Percentiles rank a stretch among this genome's conserved stretches.
Evolutionary conservation across 2,329 filamentous ascomycete species (phyloP).

Genomic region (Cladosporium sp.): DNA sequence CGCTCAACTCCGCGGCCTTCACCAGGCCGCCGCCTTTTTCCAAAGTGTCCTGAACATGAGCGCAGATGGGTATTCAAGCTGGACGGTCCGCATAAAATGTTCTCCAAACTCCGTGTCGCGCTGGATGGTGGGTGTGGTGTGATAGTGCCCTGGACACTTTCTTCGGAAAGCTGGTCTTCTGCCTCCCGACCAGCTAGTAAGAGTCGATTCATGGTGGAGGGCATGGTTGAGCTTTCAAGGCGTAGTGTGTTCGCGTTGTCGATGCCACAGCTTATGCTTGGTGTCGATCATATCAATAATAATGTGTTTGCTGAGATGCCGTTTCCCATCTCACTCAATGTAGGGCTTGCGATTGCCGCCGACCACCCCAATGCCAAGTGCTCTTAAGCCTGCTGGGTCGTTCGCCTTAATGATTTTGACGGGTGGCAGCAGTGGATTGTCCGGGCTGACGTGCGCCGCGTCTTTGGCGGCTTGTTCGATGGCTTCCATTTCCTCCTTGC

Average conservation of each 20-base stretch:
- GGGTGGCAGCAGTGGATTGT: conserved; percentile 90
- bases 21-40: neutral
- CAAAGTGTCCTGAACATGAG: neutral
- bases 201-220: neutral
- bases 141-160: neutral
- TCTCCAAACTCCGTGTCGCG: neutral
- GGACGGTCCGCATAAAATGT: neutral
- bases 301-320: neutral
- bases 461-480: conserved; percentile 96
- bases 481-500: conserved; percentile 97
- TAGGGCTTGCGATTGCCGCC: conserved; percentile 62
- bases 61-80: conserved; percentile 4
- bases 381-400: conserved; percentile 64
- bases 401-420: conserved; percentile 76
- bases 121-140: neutral
- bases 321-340: conserved; percentile 57
- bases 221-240: neutral
- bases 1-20: neutral
- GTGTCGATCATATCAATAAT: neutral
- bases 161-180: neutral
- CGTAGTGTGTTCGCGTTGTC: neutral
- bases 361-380: conserved; percentile 63
- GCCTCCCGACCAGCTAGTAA: neutral
- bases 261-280: neutral
- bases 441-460: conserved; percentile 80